phyloP scores from a whole-genome alignment of 805 yeast species.

The Jamesozyma hellenica region DNA sequence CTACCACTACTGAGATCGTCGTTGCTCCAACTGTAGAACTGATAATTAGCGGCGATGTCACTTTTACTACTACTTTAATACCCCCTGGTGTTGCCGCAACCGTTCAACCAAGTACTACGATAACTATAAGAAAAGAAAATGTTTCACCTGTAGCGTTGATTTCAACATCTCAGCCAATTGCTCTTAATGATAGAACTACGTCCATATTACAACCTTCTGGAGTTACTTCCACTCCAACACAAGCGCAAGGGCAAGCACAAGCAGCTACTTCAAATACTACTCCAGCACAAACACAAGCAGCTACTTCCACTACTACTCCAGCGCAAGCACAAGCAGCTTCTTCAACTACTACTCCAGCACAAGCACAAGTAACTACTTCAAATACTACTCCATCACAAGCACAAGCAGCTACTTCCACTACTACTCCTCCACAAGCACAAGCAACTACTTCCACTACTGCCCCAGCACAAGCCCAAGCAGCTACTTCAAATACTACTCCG shows the following conservation, averaged over 20 bases:
- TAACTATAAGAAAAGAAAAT: constrained; percentile 14
- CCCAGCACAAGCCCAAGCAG: constrained; percentile 4
- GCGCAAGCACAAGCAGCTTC: neutral
- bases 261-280: constrained; percentile 8
- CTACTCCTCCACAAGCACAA: constrained; percentile 6
- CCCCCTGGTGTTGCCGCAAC: constrained; percentile 29
- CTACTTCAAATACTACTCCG: constrained; percentile 3
- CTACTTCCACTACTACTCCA: constrained; percentile 12
- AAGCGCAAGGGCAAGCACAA: too few species aligned
- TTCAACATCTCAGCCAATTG: neutral
- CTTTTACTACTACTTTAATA: constrained; percentile 31
- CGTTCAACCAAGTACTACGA: constrained; percentile 30
- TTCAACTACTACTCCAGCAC: constrained; percentile 14
- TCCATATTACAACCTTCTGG: constrained; percentile 6
- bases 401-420: neutral
- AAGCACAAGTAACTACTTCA: neutral
- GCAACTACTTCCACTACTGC: constrained; percentile 9
- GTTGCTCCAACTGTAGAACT: constrained; percentile 35
- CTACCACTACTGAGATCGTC: constrained; percentile 32
- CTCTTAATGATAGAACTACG: neutral
- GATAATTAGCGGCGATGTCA: constrained; percentile 29
- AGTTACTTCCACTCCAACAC: constrained; percentile 19
- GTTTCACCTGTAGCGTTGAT: neutral
- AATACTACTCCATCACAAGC: constrained; percentile 10
- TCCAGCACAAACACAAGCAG: constrained; percentile 7